Evolutionary conservation across 2,329 filamentous ascomycete species (phyloP).

Genomic region (Sporothrix inflata): DNA sequence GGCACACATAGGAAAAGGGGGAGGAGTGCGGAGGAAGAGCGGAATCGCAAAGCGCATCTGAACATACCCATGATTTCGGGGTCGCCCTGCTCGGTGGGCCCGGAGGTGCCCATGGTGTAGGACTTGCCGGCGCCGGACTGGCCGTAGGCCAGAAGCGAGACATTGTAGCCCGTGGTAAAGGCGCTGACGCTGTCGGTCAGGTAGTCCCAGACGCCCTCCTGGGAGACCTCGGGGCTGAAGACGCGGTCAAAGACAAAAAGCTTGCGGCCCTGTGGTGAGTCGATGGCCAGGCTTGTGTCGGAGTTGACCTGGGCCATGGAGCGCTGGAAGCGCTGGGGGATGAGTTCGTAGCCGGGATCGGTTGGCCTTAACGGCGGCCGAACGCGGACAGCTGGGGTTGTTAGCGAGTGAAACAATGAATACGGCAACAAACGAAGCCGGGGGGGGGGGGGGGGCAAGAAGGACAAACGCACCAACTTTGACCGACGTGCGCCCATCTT

Average conservation of each 20-base stretch:
- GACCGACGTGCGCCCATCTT: slow-evolving; percentile 87
- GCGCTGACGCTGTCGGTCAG: slow-evolving; percentile 85
- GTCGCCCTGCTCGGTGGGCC: slow-evolving; percentile 75
- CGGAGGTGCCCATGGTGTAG: slow-evolving; percentile 97
- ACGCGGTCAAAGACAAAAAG: slow-evolving; percentile 97
- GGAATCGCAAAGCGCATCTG: too few relatives aligned
- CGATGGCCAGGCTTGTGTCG: slow-evolving; percentile 81
- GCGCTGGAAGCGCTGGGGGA: slow-evolving; percentile 92
- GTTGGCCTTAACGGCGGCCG: slow-evolving; percentile 80
- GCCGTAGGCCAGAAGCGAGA: slow-evolving; percentile 93
- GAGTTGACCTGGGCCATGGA: slow-evolving; percentile 90
- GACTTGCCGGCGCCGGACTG: slow-evolving; percentile 98
- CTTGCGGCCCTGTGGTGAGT: slow-evolving; percentile 89
- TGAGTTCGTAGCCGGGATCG: slow-evolving; percentile 92
- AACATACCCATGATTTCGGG: slow-evolving; percentile 74
- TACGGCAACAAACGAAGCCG: slow-evolving; percentile 28
- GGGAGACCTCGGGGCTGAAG: slow-evolving; percentile 79
- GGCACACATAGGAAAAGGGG: too few relatives aligned
- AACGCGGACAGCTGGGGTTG: slow-evolving; percentile 76
- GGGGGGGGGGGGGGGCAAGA: too few relatives aligned
- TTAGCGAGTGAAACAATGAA: slow-evolving; percentile 23
- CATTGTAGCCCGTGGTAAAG: slow-evolving; percentile 97
- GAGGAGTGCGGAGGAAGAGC: too few relatives aligned
- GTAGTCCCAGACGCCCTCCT: slow-evolving; percentile 94
- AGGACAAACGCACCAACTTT: slow-evolving; percentile 82